phyloP scores from a whole-genome alignment of 257 asterid genomes.

The Jacaranda mimosifolia region DNA sequence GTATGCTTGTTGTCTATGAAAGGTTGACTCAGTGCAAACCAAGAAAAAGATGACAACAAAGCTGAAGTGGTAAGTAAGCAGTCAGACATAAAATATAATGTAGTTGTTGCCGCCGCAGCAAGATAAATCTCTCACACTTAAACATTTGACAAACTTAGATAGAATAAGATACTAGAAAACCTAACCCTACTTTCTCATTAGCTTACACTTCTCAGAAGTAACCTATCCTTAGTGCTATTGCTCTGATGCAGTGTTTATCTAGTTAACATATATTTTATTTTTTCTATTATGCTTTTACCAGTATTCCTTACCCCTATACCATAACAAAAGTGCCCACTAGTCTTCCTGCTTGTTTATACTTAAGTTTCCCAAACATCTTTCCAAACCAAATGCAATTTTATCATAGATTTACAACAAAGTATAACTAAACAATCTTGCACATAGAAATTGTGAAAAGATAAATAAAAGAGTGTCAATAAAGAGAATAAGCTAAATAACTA shows the following conservation, averaged over 20 bases:
- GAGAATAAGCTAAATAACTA: neutral
- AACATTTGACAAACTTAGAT: neutral
- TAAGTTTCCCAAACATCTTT: neutral
- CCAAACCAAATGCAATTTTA: neutral
- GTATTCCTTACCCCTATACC: neutral
- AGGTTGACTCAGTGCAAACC: conserved; percentile 87
- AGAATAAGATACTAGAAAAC: neutral
- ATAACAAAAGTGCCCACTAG: neutral
- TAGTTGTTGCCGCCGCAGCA: too few relatives aligned
- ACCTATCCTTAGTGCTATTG: neutral
- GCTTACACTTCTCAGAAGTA: neutral
- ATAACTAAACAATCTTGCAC: neutral
- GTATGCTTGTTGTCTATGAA: conserved; percentile 77
- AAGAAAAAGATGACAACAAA: conserved; percentile 35
- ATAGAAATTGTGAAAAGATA: neutral
- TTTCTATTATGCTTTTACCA: neutral
- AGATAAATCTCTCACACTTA: neutral
- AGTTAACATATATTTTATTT: neutral
- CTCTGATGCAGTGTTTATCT: neutral
- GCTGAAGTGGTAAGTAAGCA: conserved; percentile 7
- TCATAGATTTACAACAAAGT: neutral
- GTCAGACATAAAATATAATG: neutral
- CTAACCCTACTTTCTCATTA: neutral
- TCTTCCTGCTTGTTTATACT: neutral
- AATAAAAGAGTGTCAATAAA: neutral